Conservation (phyloP, 768 basidiomycete genomes). For the Daedaleopsis nitida region DNA sequence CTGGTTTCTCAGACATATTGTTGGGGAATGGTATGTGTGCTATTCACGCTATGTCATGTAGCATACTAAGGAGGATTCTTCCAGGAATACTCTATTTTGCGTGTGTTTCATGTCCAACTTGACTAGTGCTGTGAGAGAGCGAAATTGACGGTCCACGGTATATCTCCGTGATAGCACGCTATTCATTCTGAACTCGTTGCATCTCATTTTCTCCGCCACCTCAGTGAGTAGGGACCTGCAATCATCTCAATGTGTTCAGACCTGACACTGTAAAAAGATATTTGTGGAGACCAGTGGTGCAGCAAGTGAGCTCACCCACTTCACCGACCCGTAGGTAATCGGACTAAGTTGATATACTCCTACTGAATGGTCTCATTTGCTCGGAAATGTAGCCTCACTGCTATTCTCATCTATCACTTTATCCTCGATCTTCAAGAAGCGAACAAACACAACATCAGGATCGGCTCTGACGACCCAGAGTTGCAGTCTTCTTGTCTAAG, state of each 20-base stretch:
- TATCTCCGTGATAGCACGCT: not conserved
- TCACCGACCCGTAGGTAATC: not conserved
- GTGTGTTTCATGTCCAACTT: not conserved
- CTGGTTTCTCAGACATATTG: not conserved
- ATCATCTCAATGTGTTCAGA: too few species aligned
- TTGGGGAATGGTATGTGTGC: not conserved
- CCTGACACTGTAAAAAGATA: too few species aligned
- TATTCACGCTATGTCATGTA: too few species aligned
- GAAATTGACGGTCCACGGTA: too few species aligned
- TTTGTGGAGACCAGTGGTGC: not conserved
- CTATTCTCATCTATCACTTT: not conserved
- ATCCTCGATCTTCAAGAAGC: not conserved
- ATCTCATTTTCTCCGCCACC: not conserved
- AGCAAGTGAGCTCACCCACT: not conserved
- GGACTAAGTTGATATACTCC: not conserved
- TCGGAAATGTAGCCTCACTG: not conserved
- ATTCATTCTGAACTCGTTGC: not conserved
- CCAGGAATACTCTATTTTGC: not conserved
- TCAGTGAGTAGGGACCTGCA: not conserved
- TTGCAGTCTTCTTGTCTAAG: not conserved
- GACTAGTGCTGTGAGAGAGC: too few species aligned
- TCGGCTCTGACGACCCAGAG: slow-evolving; percentile 3
- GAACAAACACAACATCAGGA: slow-evolving; percentile 9
- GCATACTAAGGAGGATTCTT: not conserved
- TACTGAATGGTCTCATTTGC: not conserved